Base-by-base conservation (phyloP, 768 basidiomycete species). In the Lyophyllum shimeji region DNA sequence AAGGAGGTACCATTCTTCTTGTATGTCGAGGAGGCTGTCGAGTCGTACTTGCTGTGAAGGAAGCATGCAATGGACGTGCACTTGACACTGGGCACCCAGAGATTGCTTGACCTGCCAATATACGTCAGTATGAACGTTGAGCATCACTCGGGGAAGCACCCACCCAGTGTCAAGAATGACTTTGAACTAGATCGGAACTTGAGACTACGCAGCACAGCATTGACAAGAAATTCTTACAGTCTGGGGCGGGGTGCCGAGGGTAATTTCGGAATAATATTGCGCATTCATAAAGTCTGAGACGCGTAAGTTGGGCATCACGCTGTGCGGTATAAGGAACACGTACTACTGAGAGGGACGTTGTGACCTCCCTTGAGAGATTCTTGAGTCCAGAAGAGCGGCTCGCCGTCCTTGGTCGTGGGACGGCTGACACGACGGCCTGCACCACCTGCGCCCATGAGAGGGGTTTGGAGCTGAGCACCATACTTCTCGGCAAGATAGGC, bases 401-500 rank as follows among this genome's bases (percentile, higher is more conserved):
- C 85, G 40, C 75, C 79, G 47, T 78, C 70, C 48, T 71, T 59
- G 33, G 66, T 65, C 34, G 61, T 49, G 27, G 78, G 77, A 33
- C 67, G 72, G 50, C 63, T 62, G 21, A 85, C 73, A 24, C 75
- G 83, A 62, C 92, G 86, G 52, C 90, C 91, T 27, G 79, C 71
- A 55, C 89, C 89, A 60, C 89, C 89, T 37, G 85, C 77, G 45
- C 91, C 92, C 63, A 89, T 76, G 53, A 95, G 74, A 51, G 90
- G 89, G 49, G 81, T 63, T 65, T 81, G 78, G 27, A 68, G 65
- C 34, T 74, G 65, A 51, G 76, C 82, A 50, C 91, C 86, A 80
- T 98, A 97, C 80, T 99, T 98, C 80, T 93, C 83, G n/a, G 89
- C 86, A 55, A 98, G 88, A 70, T 91, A 93, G 20, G 88, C 89